phyloP scores from a whole-genome alignment of 805 yeast genomes.

The Candida oleophila region DNA sequence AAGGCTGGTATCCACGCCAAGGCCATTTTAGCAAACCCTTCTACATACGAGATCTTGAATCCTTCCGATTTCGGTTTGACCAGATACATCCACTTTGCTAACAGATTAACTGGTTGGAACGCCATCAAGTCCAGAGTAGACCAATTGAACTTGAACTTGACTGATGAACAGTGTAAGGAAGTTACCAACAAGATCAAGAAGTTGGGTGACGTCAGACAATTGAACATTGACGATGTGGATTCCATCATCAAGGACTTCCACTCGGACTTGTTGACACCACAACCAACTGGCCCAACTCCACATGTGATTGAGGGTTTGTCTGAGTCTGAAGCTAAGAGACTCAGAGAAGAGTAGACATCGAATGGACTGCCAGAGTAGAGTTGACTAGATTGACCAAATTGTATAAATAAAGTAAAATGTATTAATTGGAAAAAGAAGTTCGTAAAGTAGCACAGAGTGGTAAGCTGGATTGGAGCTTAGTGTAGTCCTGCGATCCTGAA shows the following conservation, averaged over 20 bases:
- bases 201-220: conserved; percentile 91
- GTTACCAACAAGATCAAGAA: conserved; percentile 90
- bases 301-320: conserved; percentile 11
- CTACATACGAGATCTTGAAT: conserved; percentile 94
- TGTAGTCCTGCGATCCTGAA: too few species aligned
- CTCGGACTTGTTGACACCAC: conserved; percentile 65
- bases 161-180: conserved; percentile 93
- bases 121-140: conserved; percentile 98
- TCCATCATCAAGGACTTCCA: conserved; percentile 94
- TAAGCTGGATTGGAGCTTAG: too few species aligned
- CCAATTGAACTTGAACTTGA: conserved; percentile 84
- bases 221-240: conserved; percentile 96
- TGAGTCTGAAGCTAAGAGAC: conserved; percentile 11
- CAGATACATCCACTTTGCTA: conserved; percentile 96
- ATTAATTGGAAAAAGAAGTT: background rate
- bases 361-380: background rate
- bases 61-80: conserved; percentile 95
- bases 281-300: conserved; percentile 8
- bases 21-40: conserved; percentile 97
- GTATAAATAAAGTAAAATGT: background rate
- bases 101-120: conserved; percentile 98
- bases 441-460: background rate
- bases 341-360: conserved; percentile 7
- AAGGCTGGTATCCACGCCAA: conserved; percentile 99
- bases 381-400: too few species aligned